Evolutionary conservation across 768 basidiomycete species (phyloP), one percentile per base, ranked within the genome.

Genomic region (Porpolomopsis calyptriformis): DNA sequence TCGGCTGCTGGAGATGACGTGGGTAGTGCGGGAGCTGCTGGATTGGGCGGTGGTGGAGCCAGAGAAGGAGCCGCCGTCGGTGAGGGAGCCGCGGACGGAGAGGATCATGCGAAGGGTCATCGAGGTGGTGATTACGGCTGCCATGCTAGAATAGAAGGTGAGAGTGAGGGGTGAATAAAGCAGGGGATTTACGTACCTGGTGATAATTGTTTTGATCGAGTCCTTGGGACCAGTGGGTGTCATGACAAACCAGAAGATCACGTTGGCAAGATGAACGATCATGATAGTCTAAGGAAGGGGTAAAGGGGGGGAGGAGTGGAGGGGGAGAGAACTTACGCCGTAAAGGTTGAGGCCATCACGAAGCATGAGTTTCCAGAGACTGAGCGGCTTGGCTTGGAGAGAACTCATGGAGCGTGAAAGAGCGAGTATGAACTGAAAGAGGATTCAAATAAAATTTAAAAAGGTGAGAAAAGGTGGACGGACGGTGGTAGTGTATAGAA

Each of bases 81-180:
- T 72, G 60, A 89, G 83, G 20, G 76, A 60, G n/a, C 86, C 87
- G 45, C 84, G 80, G 42, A 90, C 81, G 50, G 77, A 74, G 55
- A 91, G 82, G 52, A 91, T 72, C 69, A 91, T 87, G 53, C 87
- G 85, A 57, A 89, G 80, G 25, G 80, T 76, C 88, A 90, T 90
- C 14, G 87, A 86, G 33, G 85, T 80, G 23, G 88, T 90, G 49
- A 90, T 77, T 26, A 89, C 86, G 8, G 83, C 85, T 1, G 88
- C 76, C 83, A 91, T 89, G 65, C 77, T 74, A 44, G 50, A 23
- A 11, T 18, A 3, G 25, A 6, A 11, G 22, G n/a, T 33, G 43
- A 38, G 9, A 20, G 24, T 33, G n/a, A 14, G 22, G 38, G 10
- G 18, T 43, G 25, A 20, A 26, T 38, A 20, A 10, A 9, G 40